Evolutionary conservation across 768 basidiomycete species (phyloP).

Genomic region (Agaricus bisporus): DNA sequence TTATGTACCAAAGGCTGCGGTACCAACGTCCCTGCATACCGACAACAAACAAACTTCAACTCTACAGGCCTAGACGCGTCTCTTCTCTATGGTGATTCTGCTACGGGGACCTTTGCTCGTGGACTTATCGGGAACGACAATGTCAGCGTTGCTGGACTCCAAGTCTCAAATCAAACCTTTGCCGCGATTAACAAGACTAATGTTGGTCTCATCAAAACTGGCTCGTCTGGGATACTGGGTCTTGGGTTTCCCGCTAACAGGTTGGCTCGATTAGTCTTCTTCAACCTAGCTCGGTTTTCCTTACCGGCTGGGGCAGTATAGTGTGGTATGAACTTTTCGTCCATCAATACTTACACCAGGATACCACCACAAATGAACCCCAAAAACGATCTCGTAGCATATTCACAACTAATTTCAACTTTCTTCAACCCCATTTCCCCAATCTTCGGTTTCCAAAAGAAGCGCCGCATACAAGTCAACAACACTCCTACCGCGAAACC

Average conservation of each 20-base stretch:
- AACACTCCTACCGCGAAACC: neutral
- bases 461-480: slow-evolving; percentile 8
- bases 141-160: slow-evolving; percentile 48
- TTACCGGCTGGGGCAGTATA: slow-evolving; percentile 25
- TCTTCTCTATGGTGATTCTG: slow-evolving; percentile 67
- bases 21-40: slow-evolving; percentile 39
- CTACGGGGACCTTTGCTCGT: slow-evolving; percentile 59
- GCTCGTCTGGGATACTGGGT: slow-evolving; percentile 64
- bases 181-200: slow-evolving; percentile 67
- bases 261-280: slow-evolving; percentile 24
- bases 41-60: slow-evolving; percentile 38
- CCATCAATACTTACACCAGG: slow-evolving; percentile 8
- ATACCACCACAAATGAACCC: neutral
- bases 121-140: slow-evolving; percentile 59
- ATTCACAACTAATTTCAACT: slow-evolving; percentile 16
- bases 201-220: slow-evolving; percentile 50
- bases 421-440: slow-evolving; percentile 23
- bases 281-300: neutral
- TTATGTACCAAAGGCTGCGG: slow-evolving; percentile 41
- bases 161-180: slow-evolving; percentile 47
- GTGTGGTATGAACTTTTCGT: slow-evolving; percentile 38
- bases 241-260: slow-evolving; percentile 72
- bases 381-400: slow-evolving; percentile 12
- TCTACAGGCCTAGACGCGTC: slow-evolving; percentile 38
- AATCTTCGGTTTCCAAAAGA: slow-evolving; percentile 14